A percentile compares a stretch with the other conserved stretches of the same genome.
Evolutionary conservation across 805 yeast species (phyloP).

Genomic region (Yarrowia osloensis): DNA sequence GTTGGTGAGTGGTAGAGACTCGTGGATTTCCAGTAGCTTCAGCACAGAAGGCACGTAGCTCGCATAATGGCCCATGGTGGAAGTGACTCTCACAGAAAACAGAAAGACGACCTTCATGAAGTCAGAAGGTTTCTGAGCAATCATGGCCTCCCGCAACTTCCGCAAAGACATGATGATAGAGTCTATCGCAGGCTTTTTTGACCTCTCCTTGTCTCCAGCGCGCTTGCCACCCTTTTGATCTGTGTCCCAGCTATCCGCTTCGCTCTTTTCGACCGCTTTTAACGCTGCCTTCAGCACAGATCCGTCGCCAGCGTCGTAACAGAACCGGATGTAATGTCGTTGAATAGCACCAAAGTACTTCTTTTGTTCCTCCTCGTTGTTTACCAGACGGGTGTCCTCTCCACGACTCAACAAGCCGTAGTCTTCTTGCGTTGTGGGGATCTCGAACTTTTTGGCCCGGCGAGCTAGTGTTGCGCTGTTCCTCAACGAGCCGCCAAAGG

Average conservation of each 20-base stretch:
- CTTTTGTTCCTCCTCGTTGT: conserved; percentile 30
- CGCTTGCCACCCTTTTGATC: conserved; percentile 7
- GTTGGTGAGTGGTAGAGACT: conserved; percentile 36
- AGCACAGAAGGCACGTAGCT: conserved; percentile 57
- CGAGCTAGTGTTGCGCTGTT: not conserved
- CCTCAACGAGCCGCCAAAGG: conserved; percentile 1
- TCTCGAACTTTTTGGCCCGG: conserved; percentile 22
- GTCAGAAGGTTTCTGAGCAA: conserved; percentile 44
- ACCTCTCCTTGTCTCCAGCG: not conserved
- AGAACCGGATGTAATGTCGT: conserved; percentile 25
- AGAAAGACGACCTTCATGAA: conserved; percentile 52
- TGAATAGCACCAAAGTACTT: conserved; percentile 15
- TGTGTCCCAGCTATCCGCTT: not conserved
- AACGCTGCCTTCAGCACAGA: not conserved
- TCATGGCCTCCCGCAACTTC: conserved; percentile 59
- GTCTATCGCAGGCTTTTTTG: conserved; percentile 24
- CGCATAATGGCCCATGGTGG: conserved; percentile 52
- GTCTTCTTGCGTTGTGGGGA: conserved; percentile 26
- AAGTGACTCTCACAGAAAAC: conserved; percentile 51
- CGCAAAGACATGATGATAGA: conserved; percentile 30
- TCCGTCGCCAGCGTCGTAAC: conserved; percentile 12
- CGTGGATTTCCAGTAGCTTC: conserved; percentile 44
- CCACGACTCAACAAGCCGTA: conserved; percentile 52
- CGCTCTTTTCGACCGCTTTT: conserved; percentile 7
- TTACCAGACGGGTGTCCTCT: conserved; percentile 42